Percentiles rank a stretch among this genome's conserved stretches.
Evolutionary conservation across 2,329 filamentous ascomycete genomes (phyloP).

Genomic region (Talaromyces sp.): DNA sequence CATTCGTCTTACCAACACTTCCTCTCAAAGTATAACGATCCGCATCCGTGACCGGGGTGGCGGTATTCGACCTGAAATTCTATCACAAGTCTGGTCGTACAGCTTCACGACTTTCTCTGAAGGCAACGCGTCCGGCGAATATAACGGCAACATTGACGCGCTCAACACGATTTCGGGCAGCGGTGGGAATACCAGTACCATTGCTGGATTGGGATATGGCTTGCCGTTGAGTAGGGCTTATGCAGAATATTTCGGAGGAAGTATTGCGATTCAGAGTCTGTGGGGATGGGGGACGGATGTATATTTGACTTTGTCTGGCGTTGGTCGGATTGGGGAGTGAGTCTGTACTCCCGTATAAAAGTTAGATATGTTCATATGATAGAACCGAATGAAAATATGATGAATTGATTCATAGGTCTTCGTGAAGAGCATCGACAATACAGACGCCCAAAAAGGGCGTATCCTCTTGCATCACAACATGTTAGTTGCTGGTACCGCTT

Average conservation of each 20-base stretch:
- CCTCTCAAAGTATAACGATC: conserved; percentile 83
- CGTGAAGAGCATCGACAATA: not conserved
- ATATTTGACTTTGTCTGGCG: conserved; percentile 61
- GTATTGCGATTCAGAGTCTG: conserved; percentile 89
- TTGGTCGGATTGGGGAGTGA: conserved; percentile 51
- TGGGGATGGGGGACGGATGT: conserved; percentile 85
- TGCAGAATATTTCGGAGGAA: conserved; percentile 96
- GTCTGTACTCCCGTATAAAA: not conserved
- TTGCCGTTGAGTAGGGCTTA: conserved; percentile 88
- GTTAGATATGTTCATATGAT: not conserved
- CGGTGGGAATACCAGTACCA: conserved; percentile 72
- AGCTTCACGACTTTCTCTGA: conserved; percentile 94
- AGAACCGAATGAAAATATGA: not conserved
- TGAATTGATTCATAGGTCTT: not conserved
- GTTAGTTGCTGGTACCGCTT: not conserved
- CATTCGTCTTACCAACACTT: conserved; percentile 35
- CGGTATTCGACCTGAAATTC: conserved; percentile 79
- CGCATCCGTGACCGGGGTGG: conserved; percentile 94
- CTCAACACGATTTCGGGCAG: conserved; percentile 72
- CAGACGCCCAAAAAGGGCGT: not conserved
- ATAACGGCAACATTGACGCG: conserved; percentile 62
- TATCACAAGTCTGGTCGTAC: conserved; percentile 92
- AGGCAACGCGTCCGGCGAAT: conserved; percentile 50
- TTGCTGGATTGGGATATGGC: conserved; percentile 91
- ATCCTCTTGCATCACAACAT: not conserved